A percentile compares a stretch with the other conserved stretches of the same genome.
Conservation (phyloP, 139 green algal genomes). For the Haematococcus lacustris region DNA sequence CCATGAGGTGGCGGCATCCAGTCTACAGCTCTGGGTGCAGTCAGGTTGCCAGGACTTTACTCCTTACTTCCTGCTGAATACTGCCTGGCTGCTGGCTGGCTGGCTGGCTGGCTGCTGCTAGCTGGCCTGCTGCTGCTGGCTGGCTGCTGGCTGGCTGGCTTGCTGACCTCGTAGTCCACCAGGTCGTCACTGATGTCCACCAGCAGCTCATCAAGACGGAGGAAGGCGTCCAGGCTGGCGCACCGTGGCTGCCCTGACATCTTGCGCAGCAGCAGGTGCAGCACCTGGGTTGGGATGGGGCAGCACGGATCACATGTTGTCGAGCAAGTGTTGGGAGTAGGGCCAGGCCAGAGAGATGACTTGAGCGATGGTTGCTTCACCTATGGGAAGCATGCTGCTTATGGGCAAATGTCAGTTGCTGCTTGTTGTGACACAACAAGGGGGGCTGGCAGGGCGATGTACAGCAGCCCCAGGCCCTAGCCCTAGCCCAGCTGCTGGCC, state of each 20-base stretch:
- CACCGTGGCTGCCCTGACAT: conserved; percentile 16
- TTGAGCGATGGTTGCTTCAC: too few relatives aligned
- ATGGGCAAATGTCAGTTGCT: too few relatives aligned
- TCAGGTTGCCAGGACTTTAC: not conserved
- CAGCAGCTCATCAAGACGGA: conserved; percentile 63
- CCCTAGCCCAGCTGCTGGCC: too few relatives aligned
- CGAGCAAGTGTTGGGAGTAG: too few relatives aligned
- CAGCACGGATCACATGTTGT: not conserved
- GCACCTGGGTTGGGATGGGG: conserved; percentile 19
- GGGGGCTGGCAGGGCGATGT: too few relatives aligned
- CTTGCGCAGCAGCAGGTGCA: conserved; percentile 39
- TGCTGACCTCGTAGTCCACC: conserved; percentile 57
- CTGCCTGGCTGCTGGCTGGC: not conserved
- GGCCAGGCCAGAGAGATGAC: too few relatives aligned
- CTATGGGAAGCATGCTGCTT: too few relatives aligned
- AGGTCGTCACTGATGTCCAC: conserved; percentile 80
- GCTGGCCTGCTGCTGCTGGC: too few relatives aligned
- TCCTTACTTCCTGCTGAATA: not conserved
- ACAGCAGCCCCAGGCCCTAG: too few relatives aligned
- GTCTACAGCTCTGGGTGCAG: not conserved
- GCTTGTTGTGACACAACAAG: too few relatives aligned
- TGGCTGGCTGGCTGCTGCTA: not conserved
- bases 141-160: not conserved
- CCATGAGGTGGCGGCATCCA: not conserved
- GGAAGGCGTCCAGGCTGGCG: conserved; percentile 30